Conservation (phyloP, 495 filamentous ascomycete genomes). For the Cladorrhinum samala region DNA sequence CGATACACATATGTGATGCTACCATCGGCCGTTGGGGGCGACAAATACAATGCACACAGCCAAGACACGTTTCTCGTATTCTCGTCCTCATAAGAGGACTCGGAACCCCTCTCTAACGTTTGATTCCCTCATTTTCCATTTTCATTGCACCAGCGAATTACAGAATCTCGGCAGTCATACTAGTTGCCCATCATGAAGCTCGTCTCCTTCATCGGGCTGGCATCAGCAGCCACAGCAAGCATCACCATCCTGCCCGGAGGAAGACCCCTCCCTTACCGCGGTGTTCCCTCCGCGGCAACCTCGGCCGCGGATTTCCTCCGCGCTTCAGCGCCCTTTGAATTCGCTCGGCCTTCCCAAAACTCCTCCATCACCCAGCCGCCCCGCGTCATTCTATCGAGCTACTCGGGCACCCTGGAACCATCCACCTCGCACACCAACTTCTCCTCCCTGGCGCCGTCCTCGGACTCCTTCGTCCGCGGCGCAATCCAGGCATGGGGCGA, state of each 20-base stretch:
- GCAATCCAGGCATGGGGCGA: constrained; percentile 45
- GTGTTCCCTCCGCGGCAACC: neutral
- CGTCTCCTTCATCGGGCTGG: neutral
- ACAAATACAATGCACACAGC: too few relatives aligned
- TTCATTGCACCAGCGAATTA: neutral
- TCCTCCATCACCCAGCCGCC: neutral
- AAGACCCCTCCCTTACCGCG: constrained; percentile 1
- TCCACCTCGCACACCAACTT: constrained; percentile 4
- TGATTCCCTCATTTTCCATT: neutral
- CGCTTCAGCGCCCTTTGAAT: neutral
- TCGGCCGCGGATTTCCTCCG: constrained; percentile 4
- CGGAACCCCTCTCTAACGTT: neutral
- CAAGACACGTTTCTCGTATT: neutral
- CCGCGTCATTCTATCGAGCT: constrained; percentile 5
- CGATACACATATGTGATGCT: too few relatives aligned
- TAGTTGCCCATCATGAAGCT: neutral
- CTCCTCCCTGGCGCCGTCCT: constrained; percentile 13
- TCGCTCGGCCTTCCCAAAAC: neutral
- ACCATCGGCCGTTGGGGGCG: too few relatives aligned
- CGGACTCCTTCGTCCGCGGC: constrained; percentile 45
- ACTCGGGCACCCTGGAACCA: constrained; percentile 7
- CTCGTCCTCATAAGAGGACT: too few relatives aligned
- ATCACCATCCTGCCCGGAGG: neutral
- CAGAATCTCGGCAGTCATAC: neutral
- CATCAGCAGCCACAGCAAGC: neutral